Evolutionary conservation across 768 basidiomycete species (phyloP).

Genomic region (Boletus eberwhitei): DNA sequence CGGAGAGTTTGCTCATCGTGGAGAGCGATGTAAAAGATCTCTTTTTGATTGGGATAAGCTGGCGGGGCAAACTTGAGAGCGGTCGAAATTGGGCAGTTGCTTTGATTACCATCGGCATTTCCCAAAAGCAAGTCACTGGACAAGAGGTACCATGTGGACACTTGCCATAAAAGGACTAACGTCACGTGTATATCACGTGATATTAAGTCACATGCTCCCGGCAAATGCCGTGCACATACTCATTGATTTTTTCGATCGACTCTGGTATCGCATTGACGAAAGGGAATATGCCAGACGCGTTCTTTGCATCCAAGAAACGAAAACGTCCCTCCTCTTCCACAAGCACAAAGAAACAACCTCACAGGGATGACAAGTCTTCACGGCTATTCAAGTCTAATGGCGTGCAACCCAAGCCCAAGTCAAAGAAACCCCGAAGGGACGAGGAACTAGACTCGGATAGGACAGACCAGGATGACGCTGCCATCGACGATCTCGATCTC

Average conservation of each 20-base stretch:
- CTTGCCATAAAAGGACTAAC: background rate
- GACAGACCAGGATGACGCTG: constrained; percentile 49
- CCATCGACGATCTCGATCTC: constrained; percentile 75
- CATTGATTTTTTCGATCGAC: constrained; percentile 22
- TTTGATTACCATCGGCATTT: constrained; percentile 10
- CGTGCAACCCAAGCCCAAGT: constrained; percentile 14
- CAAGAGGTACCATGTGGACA: background rate
- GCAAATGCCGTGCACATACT: constrained; percentile 8
- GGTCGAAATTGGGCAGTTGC: constrained; percentile 2
- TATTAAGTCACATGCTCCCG: constrained; percentile 7
- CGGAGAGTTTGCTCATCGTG: constrained; percentile 57
- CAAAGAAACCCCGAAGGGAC: constrained; percentile 35
- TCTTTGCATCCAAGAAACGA: constrained; percentile 71
- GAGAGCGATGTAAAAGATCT: constrained; percentile 3
- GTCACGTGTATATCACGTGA: constrained; percentile 4
- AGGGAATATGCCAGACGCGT: constrained; percentile 70
- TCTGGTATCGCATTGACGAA: background rate
- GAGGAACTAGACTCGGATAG: constrained; percentile 69
- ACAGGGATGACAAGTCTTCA: constrained; percentile 1
- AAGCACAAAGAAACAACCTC: constrained; percentile 24
- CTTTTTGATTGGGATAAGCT: background rate
- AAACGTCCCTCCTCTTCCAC: constrained; percentile 45
- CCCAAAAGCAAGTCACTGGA: background rate
- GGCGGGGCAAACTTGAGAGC: background rate
- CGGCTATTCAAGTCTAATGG: constrained; percentile 24